phyloP scores from a whole-genome alignment of 345 rosid genomes.

The Corymbia maculata region DNA sequence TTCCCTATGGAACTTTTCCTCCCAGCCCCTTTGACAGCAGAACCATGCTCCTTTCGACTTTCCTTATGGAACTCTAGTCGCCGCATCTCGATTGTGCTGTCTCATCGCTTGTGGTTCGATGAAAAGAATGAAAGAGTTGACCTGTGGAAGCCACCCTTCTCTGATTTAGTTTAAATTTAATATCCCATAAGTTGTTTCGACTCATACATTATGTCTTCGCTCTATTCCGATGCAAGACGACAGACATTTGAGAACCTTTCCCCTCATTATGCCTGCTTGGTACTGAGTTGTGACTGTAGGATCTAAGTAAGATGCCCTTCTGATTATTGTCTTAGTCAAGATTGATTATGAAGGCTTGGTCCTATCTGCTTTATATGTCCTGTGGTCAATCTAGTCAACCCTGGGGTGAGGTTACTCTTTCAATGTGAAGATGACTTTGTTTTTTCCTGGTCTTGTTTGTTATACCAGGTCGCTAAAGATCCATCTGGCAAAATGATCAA shows the following conservation, averaged over 20 bases:
- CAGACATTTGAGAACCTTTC: neutral
- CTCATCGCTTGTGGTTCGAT: neutral
- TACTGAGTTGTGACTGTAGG: neutral
- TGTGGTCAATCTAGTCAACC: neutral
- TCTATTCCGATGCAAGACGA: neutral
- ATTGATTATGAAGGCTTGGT: neutral
- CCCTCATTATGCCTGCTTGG: neutral
- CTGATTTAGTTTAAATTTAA: neutral
- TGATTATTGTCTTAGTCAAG: neutral
- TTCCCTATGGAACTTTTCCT: neutral
- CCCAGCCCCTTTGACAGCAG: neutral
- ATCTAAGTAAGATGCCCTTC: neutral
- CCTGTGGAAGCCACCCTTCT: neutral
- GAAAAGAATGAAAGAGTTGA: neutral
- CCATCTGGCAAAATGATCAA: conserved; percentile 75
- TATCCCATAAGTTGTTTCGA: neutral
- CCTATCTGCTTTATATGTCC: neutral
- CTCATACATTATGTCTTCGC: neutral
- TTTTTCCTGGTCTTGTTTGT: neutral
- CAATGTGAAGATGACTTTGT: neutral
- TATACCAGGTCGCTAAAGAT: conserved; percentile 74
- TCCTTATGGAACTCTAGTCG: neutral
- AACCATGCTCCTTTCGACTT: neutral
- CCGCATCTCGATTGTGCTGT: neutral
- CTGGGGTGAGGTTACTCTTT: neutral